Base-by-base conservation (phyloP, 108 stramenopile genomes). In the Conticribra weissflogii region DNA sequence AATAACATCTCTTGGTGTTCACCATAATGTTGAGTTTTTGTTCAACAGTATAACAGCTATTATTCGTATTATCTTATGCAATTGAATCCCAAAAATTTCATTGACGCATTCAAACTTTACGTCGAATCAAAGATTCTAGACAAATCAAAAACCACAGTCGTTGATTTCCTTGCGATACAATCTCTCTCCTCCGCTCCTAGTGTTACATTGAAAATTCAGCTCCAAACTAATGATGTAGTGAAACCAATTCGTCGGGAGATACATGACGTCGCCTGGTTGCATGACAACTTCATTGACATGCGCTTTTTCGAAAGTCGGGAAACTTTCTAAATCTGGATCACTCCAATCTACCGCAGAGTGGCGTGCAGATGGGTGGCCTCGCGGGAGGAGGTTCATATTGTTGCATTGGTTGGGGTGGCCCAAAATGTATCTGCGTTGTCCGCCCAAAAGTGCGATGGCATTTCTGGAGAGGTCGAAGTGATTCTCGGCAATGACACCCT, bases 161-260 rank as follows among this genome's bases (percentile, higher is more conserved):
- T 58, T 51, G 27, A 82, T 75, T 46, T 72, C 81, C n/a, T 72
- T 47, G 28, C 72, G 48, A 53, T 81, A 82, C 31, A 82, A 34
- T 8, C 65, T 62, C 24, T 70, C 74, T 7, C 79, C 84, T 14
- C 95, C 95, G 57, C 91, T 92, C 61, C 96, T 83, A n/a, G 96
- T 91, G 72, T 99, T 99, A 84, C 97, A 98, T 70, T 99, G 98
- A 55, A 88, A 91, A 74, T 97, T 99, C 67, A 92, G 70, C 63
- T 88, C 89, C 49, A 99, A 81, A 65, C 86, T 91, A 22, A 97
- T 88, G 73, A 98, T 97, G 63, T 87, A 96, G 80, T 98, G 98
- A 68, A 99, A 96, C 97, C 97, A 99, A 65, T 81, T 81, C 17
- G 97, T 95, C 3, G 98, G 98, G 22, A 99, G 72, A 70, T 98